phyloP scores from a whole-genome alignment of 306 rosid genomes.

The Cucurbita argyrosperma region DNA sequence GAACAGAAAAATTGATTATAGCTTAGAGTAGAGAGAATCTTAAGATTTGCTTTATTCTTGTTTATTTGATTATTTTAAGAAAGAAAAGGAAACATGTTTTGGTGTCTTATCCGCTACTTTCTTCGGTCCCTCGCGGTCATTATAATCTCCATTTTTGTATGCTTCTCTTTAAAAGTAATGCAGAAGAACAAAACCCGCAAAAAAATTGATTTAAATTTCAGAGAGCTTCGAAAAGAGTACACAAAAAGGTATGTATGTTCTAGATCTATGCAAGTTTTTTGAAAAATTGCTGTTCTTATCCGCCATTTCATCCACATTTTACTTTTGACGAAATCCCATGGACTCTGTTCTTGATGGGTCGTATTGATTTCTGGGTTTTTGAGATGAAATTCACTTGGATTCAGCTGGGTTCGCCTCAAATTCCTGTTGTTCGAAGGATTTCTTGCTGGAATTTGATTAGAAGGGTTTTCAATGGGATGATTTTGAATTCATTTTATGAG shows the following conservation, averaged over 20 bases:
- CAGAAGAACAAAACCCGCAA: not conserved
- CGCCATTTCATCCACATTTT: not conserved
- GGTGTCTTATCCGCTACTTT: conserved; percentile 1
- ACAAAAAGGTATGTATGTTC: conserved; percentile 21
- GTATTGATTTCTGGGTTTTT: not conserved
- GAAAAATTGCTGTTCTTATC: conserved; percentile 1
- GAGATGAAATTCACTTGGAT: not conserved
- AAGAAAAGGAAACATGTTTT: not conserved
- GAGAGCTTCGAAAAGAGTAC: not conserved
- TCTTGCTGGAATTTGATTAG: not conserved
- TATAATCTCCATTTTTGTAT: not conserved
- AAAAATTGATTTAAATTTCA: not conserved
- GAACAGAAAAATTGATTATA: not conserved
- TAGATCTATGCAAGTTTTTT: conserved; percentile 36
- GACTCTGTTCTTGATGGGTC: not conserved
- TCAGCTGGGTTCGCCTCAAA: not conserved
- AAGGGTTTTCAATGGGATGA: not conserved
- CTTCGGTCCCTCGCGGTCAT: not conserved
- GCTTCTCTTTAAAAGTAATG: conserved; percentile 1
- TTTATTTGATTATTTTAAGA: not conserved
- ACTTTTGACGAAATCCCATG: not conserved
- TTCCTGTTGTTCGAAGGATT: not conserved
- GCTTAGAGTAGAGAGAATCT: not conserved
- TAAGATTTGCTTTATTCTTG: not conserved
- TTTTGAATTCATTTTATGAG: not conserved